These are phyloP conservation scores for Jatropha podagrica DNA, from an alignment of 441 rosid species.

Conservation along the genomic window DNA sequence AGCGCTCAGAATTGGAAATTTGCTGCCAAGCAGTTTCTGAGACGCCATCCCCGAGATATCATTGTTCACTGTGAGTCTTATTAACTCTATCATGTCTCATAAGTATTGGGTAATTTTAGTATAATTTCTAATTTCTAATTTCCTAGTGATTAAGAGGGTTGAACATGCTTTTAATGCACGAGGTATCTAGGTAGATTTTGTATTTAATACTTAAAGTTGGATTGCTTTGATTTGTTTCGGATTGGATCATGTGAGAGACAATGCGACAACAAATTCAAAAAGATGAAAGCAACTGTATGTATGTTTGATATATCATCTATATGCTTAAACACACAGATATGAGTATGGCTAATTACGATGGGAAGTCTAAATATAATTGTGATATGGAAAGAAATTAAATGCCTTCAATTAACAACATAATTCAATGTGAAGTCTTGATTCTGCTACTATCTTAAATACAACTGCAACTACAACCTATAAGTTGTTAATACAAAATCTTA, in stretches of 20 bases:
- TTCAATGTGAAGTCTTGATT: too few species aligned
- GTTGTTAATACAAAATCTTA: too few species aligned
- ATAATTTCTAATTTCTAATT: not conserved
- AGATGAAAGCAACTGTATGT: not conserved
- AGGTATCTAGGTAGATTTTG: conserved; percentile 1
- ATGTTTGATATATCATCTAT: too few species aligned
- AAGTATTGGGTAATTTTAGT: not conserved
- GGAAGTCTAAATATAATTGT: too few species aligned
- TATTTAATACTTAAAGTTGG: not conserved
- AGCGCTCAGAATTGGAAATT: conserved; percentile 76
- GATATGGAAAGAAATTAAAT: too few species aligned
- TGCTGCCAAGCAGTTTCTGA: conserved; percentile 65
- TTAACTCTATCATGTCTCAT: too few species aligned
- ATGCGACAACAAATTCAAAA: not conserved
- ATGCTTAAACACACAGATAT: not conserved
- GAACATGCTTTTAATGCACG: conserved; percentile 1
- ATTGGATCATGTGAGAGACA: not conserved
- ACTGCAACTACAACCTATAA: too few species aligned
- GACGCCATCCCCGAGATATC: conserved; percentile 54
- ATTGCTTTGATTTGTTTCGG: conserved; percentile 1
- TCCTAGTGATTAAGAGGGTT: not conserved
- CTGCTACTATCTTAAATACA: too few species aligned
- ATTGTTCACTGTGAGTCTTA: conserved; percentile 65
- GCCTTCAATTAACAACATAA: too few species aligned
- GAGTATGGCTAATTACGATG: too few species aligned